Evolutionary conservation across 2,329 filamentous ascomycete genomes (phyloP), one percentile per base, ranked within the genome.

Genomic region (Waltergamsia citrina): DNA sequence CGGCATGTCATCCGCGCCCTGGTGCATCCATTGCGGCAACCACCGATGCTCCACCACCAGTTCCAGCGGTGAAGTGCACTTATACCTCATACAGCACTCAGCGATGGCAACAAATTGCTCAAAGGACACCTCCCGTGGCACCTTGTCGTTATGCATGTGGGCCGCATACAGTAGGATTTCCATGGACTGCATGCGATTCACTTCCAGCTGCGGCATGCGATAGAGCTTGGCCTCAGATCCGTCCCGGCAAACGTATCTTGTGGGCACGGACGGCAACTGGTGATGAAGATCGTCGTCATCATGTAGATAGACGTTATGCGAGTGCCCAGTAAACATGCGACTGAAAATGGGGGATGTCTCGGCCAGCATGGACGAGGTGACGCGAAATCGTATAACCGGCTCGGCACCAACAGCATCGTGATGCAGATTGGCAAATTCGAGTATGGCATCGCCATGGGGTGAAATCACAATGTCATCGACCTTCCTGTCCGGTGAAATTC

Each of bases 261-360:
- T 51, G 2, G 61, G 53, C 0, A 53, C 44, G 0, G 56, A 48
- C 0, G 63, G 59, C 0, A 63, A 59, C 2, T 61, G 44, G 18
- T 60, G 51, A 3, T 46, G 41, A 5, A 47, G 39, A 5, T 61
- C 52, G 30, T 59, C 54, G 4, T 57, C 56, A 7, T 54, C 51
- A 36, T 59, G 49, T 0, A 56, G 29, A 6, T 49, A 44, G 6
- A 49, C 38, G 44, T 54, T 49, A 40, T 38, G 49, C 7, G 49
- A 29, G 31, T 50, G 46, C 0, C 51, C 51, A 2, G 50, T 43
- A 33, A 74, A 67, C 49, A 71, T 65, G 26, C 60, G 54, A 0
- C 60, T 59, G 39, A 74, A 74, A 4, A 72, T 57, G 6, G 67
- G 64, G 10, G 70, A 73, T 1, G 62, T 63, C 47, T 71, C 65